These are phyloP conservation scores for Phytophthora ramorum DNA, from an alignment of 352 stramenopile genomes.

Conservation along the genomic window DNA sequence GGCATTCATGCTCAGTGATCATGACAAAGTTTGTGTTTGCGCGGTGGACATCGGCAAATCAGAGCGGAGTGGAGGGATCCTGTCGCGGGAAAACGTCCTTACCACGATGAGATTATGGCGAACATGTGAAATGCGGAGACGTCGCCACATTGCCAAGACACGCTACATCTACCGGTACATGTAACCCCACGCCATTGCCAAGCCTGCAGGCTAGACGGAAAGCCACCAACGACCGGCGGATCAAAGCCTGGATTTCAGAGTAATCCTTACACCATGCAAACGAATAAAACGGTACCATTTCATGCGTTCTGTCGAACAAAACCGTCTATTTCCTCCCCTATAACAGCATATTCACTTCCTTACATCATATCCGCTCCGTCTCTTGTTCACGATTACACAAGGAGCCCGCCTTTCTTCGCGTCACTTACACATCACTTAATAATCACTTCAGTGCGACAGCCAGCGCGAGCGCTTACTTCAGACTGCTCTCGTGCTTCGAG, in stretches of 20 bases:
- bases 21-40: too few relatives aligned
- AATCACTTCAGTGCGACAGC: not conserved
- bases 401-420: not conserved
- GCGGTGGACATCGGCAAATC: slow-evolving; percentile 21
- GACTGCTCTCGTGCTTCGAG: not conserved
- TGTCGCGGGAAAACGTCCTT: slow-evolving; percentile 17
- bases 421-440: not conserved
- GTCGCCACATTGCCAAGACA: slow-evolving; percentile 24
- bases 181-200: not conserved
- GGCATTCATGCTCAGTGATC: too few relatives aligned
- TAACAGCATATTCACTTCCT: not conserved
- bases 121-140: slow-evolving; percentile 6
- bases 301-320: not conserved
- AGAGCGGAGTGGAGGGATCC: slow-evolving; percentile 18
- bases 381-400: not conserved
- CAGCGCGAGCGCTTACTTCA: not conserved
- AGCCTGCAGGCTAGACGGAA: not conserved
- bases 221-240: not conserved
- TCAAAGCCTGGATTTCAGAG: not conserved
- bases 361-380: not conserved
- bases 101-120: slow-evolving; percentile 7
- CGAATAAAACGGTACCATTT: slow-evolving; percentile 1
- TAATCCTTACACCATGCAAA: not conserved
- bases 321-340: not conserved
- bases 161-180: too few relatives aligned